Base-by-base conservation (phyloP, 2,329 filamentous ascomycete genomes). In the Aspergillus alliaceus region DNA sequence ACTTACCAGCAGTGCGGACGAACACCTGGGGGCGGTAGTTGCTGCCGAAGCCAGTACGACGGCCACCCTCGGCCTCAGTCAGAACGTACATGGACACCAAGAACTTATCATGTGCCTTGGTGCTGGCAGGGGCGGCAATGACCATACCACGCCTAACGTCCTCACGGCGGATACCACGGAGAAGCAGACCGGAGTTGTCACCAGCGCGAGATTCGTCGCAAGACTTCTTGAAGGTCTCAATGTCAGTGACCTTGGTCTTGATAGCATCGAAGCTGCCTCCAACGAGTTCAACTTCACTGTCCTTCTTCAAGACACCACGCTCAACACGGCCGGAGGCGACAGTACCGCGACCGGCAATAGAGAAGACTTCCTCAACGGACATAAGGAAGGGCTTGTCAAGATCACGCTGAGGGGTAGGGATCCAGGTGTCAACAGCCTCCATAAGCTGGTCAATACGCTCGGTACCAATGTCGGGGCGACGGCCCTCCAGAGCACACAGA, bases 221-320 rank as follows among this genome's bases (percentile, higher is more conserved):
- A 50, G 92, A 96, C 86, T 99, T 99, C 86, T 98, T 97, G 86
- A 99, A 99, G 65, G 93, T 99, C 84, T 99, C 95, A 68, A 99
- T 98, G 74, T 99, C 96, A 72, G 95, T 99, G 65, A 99, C 93
- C 85, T 97, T 98, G 78, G 95, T 98, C 87, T 96, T 97, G 84
- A 98, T 90, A 66, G 91, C 80, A 46, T 87, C 84, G 56, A 80
- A 78, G 66, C 88, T 87, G 83, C 95, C 96, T 75, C 95, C 95
- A 60, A 99, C 85, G 64, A 99, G 86, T 84, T 99, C 95, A 66
- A 99, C 87, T 74, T 99, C 95, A 63, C 88, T 84, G 76, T 99
- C 95, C 79, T 87, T 91, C 90, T 96, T 98, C 72, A 99, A 82
- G 57, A 86, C 78, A 82, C 95, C 95, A 75, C 95, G 93, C 87